phyloP scores from a whole-genome alignment of 352 stramenopile species.

The Phytophthora aleatoria region DNA sequence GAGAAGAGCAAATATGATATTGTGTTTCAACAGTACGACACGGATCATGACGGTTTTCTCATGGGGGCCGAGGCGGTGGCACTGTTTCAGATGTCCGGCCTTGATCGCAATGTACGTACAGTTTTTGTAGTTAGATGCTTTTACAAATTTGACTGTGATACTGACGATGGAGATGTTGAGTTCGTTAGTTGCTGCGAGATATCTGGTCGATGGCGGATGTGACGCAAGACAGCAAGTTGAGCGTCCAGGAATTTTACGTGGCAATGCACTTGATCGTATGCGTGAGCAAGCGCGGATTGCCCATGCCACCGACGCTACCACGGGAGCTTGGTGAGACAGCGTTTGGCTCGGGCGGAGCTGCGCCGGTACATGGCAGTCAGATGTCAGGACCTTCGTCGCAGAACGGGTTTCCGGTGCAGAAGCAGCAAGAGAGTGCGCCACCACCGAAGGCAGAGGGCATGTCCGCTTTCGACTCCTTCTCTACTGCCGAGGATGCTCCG shows the following conservation, averaged over 20 bases:
- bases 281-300: conserved; percentile 88
- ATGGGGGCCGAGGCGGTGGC: conserved; percentile 89
- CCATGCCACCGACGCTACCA: conserved; percentile 74
- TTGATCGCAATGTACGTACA: conserved; percentile 81
- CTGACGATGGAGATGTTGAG: neutral
- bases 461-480: conserved; percentile 66
- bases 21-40: conserved; percentile 93
- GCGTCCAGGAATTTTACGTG: conserved; percentile 93
- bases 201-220: conserved; percentile 94
- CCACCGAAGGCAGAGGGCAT: conserved; percentile 43
- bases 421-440: conserved; percentile 24
- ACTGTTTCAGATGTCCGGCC: conserved; percentile 94
- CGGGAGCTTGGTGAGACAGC: conserved; percentile 66
- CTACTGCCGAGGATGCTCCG: conserved; percentile 34
- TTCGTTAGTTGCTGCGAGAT: conserved; percentile 66
- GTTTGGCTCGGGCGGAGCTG: conserved; percentile 40
- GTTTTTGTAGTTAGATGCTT: neutral
- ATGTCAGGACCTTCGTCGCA: conserved; percentile 23
- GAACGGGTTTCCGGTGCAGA: conserved; percentile 22
- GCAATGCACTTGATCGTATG: conserved; percentile 98
- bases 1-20: conserved; percentile 92
- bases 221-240: conserved; percentile 92
- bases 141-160: conserved; percentile 1
- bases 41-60: conserved; percentile 91
- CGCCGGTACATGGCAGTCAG: conserved; percentile 12